Conservation (phyloP, 2,329 filamentous ascomycete genomes). For the Pseudogymnoascus sp. region DNA sequence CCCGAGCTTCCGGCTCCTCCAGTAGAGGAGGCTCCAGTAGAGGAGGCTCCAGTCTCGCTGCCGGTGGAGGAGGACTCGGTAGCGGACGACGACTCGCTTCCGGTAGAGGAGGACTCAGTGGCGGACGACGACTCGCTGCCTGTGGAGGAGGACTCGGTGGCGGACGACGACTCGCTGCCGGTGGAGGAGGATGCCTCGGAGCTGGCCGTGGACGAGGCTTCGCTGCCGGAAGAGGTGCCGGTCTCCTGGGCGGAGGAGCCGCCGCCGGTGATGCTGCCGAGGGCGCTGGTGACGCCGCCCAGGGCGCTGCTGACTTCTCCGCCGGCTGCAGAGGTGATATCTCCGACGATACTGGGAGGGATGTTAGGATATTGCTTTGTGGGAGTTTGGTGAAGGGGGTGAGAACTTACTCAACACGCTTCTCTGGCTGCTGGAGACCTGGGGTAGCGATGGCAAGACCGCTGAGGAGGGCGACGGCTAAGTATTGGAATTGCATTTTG, state of each 20-base stretch:
- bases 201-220: not conserved
- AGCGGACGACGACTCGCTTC: not conserved
- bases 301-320: not conserved
- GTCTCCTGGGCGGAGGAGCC: not conserved
- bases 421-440: not conserved
- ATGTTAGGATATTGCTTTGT: not conserved
- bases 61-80: not conserved
- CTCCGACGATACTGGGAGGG: not conserved
- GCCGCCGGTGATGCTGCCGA: not conserved
- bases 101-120: not conserved
- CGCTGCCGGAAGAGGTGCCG: not conserved
- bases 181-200: not conserved
- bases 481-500: conserved; percentile 6
- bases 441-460: not conserved
- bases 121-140: not conserved
- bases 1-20: not conserved
- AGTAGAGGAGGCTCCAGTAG: not conserved
- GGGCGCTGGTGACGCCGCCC: not conserved
- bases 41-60: not conserved
- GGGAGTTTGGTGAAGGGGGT: not conserved
- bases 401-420: not conserved
- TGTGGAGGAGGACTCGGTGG: not conserved
- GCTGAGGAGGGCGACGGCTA: not conserved
- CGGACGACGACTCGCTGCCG: not conserved
- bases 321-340: not conserved